phyloP scores from a whole-genome alignment of 1,139 yeast genomes.

The Scheffersomyces insectosa region DNA sequence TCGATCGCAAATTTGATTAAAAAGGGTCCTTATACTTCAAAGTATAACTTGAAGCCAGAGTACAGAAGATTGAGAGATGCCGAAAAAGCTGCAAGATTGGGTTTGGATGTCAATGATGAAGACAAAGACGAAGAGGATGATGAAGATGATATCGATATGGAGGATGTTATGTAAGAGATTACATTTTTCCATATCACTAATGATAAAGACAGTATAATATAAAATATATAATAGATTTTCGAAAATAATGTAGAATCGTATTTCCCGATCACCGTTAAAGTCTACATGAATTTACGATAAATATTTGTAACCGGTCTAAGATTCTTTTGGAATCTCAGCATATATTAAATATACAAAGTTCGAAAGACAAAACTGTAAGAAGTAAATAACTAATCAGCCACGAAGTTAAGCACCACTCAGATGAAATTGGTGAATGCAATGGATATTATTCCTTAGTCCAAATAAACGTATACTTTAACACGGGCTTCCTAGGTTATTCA shows the following conservation, averaged over 20 bases:
- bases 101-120: conserved; percentile 41
- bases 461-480: too few relatives aligned
- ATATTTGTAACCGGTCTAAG: conserved; percentile 6
- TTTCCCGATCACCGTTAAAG: background rate
- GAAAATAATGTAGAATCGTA: background rate
- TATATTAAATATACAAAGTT: conserved; percentile 14
- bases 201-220: background rate
- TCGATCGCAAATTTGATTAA: conserved; percentile 86
- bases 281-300: background rate
- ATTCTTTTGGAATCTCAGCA: conserved; percentile 9
- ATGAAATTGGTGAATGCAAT: too few relatives aligned
- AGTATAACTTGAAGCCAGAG: conserved; percentile 87
- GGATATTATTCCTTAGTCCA: too few relatives aligned
- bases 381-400: background rate
- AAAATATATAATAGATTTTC: background rate
- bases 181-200: background rate
- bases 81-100: conserved; percentile 67
- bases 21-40: conserved; percentile 94
- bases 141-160: conserved; percentile 50
- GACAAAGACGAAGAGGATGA: conserved; percentile 49
- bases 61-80: conserved; percentile 79
- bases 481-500: background rate
- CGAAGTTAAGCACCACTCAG: too few relatives aligned
- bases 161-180: conserved; percentile 33
- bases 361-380: conserved; percentile 9